phyloP scores from a whole-genome alignment of 2,329 filamentous ascomycete genomes.

The Coniella lustricola region DNA sequence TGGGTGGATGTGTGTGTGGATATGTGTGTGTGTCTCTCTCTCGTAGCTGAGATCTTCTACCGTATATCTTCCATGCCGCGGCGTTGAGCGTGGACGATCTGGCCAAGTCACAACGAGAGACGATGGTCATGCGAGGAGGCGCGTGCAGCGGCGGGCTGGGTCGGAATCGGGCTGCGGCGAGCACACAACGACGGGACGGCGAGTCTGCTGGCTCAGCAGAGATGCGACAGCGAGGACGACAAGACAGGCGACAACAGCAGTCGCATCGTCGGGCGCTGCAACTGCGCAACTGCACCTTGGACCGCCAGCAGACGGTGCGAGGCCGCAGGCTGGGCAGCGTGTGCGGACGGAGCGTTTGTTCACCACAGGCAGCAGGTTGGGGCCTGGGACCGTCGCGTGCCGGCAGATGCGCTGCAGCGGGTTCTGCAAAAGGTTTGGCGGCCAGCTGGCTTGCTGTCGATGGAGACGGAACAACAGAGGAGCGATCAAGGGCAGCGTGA shows the following conservation, averaged over 20 bases:
- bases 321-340: neutral
- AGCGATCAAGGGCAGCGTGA: too few relatives aligned
- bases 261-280: conserved; percentile 1
- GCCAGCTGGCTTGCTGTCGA: too few relatives aligned
- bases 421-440: too few relatives aligned
- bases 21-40: neutral
- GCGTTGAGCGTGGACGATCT: neutral
- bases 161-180: conserved; percentile 3
- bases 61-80: conserved; percentile 8
- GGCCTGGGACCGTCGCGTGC: too few relatives aligned
- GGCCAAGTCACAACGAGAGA: too few relatives aligned
- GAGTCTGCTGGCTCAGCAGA: neutral
- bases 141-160: neutral
- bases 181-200: neutral
- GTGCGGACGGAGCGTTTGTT: neutral
- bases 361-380: neutral
- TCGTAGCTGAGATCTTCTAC: conserved; percentile 2
- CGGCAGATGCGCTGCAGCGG: neutral
- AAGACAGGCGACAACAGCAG: neutral
- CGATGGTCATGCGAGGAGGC: neutral
- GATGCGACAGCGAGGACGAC: neutral
- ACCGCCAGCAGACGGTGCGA: neutral
- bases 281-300: neutral
- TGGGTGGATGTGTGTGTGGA: too few relatives aligned
- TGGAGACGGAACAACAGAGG: too few relatives aligned